Evolutionary conservation across 2,329 filamentous ascomycete genomes (phyloP).

Genomic region (Trichoderma brevicompactum): DNA sequence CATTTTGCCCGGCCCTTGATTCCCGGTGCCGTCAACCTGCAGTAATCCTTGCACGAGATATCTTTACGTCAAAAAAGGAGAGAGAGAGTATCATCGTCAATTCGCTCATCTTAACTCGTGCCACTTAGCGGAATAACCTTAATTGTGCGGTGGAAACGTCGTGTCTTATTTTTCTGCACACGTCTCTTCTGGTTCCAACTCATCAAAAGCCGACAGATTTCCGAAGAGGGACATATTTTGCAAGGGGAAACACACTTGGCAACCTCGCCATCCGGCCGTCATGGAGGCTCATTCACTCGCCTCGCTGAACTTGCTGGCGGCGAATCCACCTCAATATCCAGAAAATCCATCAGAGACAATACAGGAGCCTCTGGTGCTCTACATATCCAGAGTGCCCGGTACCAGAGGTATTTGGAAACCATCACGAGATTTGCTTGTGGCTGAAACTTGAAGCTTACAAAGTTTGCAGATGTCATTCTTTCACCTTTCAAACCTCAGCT

Average conservation of each 20-base stretch:
- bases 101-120: neutral
- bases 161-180: neutral
- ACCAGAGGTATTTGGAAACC: conserved; percentile 68
- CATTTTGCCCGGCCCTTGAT: conserved; percentile 4
- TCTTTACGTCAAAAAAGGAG: conserved; percentile 8
- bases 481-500: conserved; percentile 86
- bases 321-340: conserved; percentile 85
- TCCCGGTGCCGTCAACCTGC: conserved; percentile 10
- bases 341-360: conserved; percentile 71
- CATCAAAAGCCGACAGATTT: neutral
- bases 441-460: conserved; percentile 31
- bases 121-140: conserved; percentile 3
- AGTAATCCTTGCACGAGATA: conserved; percentile 14
- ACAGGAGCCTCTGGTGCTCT: conserved; percentile 76
- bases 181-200: neutral
- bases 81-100: neutral
- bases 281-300: conserved; percentile 85
- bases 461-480: conserved; percentile 78
- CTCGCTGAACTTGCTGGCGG: conserved; percentile 76
- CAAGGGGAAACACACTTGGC: neutral
- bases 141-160: neutral
- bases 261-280: neutral
- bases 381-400: conserved; percentile 91
- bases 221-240: conserved; percentile 16
- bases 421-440: conserved; percentile 17